phyloP scores from a whole-genome alignment of 768 basidiomycete species.

The Podaxis pistillaris region DNA sequence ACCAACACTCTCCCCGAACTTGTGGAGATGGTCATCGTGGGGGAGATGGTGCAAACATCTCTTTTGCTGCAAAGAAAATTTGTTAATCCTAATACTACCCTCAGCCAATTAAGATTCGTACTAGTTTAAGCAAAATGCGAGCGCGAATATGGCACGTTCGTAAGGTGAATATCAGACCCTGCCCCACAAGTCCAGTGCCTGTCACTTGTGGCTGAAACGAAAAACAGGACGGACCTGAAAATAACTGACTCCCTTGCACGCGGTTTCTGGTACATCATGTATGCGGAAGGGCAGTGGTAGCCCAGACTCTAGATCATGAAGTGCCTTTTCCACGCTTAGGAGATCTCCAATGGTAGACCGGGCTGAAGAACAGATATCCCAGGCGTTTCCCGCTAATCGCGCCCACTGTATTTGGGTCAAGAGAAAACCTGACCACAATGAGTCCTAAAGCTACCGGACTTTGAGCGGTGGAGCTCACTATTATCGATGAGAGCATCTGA shows the following conservation, averaged over 20 bases:
- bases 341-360: neutral
- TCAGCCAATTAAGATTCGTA: neutral
- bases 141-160: constrained; percentile 3
- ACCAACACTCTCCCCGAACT: neutral
- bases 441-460: neutral
- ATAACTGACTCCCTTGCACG: neutral
- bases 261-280: neutral
- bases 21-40: neutral
- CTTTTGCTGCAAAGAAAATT: neutral
- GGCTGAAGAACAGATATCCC: neutral
- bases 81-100: neutral
- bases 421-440: neutral
- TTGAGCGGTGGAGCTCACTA: neutral
- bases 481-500: constrained; percentile 2
- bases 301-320: neutral
- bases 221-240: neutral
- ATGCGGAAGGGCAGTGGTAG: constrained; percentile 2
- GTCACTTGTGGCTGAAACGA: neutral
- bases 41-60: neutral
- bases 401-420: constrained; percentile 4
- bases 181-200: neutral
- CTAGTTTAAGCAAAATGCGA: neutral
- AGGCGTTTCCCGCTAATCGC: neutral
- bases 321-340: neutral
- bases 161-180: neutral